Base-by-base conservation (phyloP, 805 yeast species). In the Spathaspora sp. region DNA sequence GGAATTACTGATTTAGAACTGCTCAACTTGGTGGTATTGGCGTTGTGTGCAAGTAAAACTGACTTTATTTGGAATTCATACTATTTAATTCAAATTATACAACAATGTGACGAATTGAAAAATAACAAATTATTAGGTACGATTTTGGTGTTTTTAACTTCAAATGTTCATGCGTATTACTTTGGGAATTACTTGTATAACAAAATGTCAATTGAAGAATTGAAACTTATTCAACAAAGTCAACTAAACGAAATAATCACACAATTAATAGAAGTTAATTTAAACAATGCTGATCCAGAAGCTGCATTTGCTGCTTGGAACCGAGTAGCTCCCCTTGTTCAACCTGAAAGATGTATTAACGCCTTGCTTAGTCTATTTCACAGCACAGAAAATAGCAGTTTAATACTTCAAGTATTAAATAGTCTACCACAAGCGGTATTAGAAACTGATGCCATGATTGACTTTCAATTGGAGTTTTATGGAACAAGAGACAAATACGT, bases 161-260 rank as follows among this genome's bases (percentile, higher is more conserved):
- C 52, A 12, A 19, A 39, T 12, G 12, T 39, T 31, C 47, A 49
- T 16, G 52, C 49, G n/a, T 20, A 29, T 12, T 49, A 45, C 20
- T 52, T 49, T 49, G 55, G 52, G 12, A 49, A 52, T 26, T 40
- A n/a, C 16, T n/a, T 52, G 26, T 52, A 39, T n/a, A 42, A 42
- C 3, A n/a, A 43, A 17, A 18, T 42, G 18, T 3, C 16, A 17
- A 5, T 12, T 3, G 23, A 20, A 8, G 47, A 31, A 10, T 29
- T 47, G 6, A 11, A 17, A 17, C 17, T n/a, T 6, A 31, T 17
- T 10, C 10, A 16, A 2, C 45, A 20, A 10, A 20, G 16, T 19
- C 16, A 35, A 14, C 16, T 45, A 5, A 20, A 20, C 16, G 38
- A 47, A n/a, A 23, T 38, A 7, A 11, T 38, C 12, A 18, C 20